Percentiles rank a stretch among this genome's conserved stretches.
phyloP scores from a whole-genome alignment of 257 asterid species.

The Fraxinus anomala region DNA sequence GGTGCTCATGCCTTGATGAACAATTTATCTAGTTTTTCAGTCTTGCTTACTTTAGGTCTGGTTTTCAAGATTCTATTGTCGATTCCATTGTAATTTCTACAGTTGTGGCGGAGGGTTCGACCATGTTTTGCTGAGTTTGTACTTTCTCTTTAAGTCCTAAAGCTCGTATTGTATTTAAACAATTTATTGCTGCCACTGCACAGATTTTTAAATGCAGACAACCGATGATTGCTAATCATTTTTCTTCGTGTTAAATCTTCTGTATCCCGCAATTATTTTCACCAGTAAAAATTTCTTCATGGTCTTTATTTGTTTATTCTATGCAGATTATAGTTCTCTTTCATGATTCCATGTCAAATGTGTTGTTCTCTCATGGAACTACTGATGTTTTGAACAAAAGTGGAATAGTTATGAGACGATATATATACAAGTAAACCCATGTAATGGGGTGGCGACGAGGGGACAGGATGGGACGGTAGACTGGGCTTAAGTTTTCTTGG shows the following conservation, averaged over 20 bases:
- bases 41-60: constrained; percentile 40
- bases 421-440: background rate
- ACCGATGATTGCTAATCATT: constrained; percentile 4
- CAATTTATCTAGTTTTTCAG: constrained; percentile 39
- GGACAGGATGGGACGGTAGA: background rate
- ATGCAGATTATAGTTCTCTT: background rate
- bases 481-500: constrained; percentile 7
- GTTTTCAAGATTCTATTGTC: constrained; percentile 31
- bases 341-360: background rate
- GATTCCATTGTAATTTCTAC: constrained; percentile 23
- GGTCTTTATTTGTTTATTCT: background rate
- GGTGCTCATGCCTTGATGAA: constrained; percentile 46
- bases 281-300: background rate
- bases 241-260: background rate
- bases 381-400: background rate
- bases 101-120: constrained; percentile 23
- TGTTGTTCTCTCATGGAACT: background rate
- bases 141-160: constrained; percentile 20
- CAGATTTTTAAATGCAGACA: constrained; percentile 14
- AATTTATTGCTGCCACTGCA: constrained; percentile 26
- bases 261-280: too few relatives aligned
- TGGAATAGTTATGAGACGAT: background rate
- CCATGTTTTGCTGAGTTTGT: constrained; percentile 29
- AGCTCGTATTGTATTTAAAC: constrained; percentile 36
- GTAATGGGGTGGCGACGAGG: background rate